Evolutionary conservation across 1,284 basidiomycete genomes (phyloP).

Genomic region (Xerocomus amazonicus): DNA sequence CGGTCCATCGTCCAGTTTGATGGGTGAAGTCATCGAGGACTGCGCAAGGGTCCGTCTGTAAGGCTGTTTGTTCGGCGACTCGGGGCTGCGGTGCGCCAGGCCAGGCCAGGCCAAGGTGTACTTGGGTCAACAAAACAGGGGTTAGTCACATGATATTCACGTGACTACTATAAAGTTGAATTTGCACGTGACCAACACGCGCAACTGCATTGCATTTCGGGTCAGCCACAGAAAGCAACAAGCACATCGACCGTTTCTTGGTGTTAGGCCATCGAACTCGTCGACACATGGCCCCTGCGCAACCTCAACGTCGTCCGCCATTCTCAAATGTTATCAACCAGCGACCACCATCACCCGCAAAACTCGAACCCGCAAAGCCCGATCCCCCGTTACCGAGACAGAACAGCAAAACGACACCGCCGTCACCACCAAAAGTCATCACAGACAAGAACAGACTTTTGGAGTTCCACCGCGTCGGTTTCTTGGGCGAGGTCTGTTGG

Average conservation of each 20-base stretch:
- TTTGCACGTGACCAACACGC: constrained; percentile 34
- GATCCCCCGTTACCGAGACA: constrained; percentile 68
- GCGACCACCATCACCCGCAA: constrained; percentile 18
- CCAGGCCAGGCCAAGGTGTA: no score
- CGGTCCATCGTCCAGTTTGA: neutral
- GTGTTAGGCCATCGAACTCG: constrained; percentile 36
- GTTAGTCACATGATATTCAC: constrained; percentile 17
- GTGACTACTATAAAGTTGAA: constrained; percentile 25
- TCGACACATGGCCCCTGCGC: constrained; percentile 16
- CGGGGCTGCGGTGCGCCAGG: neutral
- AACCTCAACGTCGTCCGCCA: constrained; percentile 25
- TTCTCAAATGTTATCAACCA: constrained; percentile 32
- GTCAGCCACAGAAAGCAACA: constrained; percentile 1
- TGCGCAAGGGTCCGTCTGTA: neutral
- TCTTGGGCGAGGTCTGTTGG: constrained; percentile 74
- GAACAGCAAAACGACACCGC: constrained; percentile 77
- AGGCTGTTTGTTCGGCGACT: constrained; percentile 3
- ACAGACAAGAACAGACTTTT: constrained; percentile 57
- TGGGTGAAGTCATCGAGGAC: neutral
- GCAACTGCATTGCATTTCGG: neutral
- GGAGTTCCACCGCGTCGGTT: constrained; percentile 69
- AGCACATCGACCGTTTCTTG: constrained; percentile 22
- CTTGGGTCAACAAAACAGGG: constrained; percentile 15
- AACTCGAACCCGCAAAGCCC: constrained; percentile 35
- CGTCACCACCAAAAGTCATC: constrained; percentile 78